Percentiles rank a stretch among this genome's conserved stretches.
phyloP scores from a whole-genome alignment of 1,284 basidiomycete genomes.

The Malassezia psittaci region DNA sequence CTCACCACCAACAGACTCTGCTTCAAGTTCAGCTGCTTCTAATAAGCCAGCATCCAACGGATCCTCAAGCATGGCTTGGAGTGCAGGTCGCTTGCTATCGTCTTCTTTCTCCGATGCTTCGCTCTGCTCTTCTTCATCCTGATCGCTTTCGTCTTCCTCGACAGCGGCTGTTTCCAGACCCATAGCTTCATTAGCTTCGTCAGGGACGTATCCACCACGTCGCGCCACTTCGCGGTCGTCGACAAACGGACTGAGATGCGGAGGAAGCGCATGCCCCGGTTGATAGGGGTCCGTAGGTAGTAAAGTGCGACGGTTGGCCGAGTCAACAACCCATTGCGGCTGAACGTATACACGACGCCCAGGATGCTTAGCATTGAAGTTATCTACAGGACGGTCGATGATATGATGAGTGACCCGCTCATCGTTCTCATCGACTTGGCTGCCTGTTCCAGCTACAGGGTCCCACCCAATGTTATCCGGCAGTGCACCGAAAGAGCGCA shows the following conservation, averaged over 20 bases:
- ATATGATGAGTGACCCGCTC: slow-evolving; percentile 84
- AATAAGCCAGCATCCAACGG: slow-evolving; percentile 59
- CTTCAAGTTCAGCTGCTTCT: slow-evolving; percentile 81
- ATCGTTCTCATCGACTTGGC: slow-evolving; percentile 59
- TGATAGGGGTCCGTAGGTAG: slow-evolving; percentile 75
- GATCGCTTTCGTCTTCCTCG: slow-evolving; percentile 43
- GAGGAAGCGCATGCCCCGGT: slow-evolving; percentile 78
- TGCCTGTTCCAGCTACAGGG: slow-evolving; percentile 68
- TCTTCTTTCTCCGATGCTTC: slow-evolving; percentile 43
- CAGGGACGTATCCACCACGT: slow-evolving; percentile 50
- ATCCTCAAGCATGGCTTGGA: slow-evolving; percentile 53
- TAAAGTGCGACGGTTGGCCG: slow-evolving; percentile 75
- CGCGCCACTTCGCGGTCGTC: slow-evolving; percentile 57
- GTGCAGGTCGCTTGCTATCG: slow-evolving; percentile 19
- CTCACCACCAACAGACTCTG: slow-evolving; percentile 77
- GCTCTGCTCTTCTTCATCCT: slow-evolving; percentile 24
- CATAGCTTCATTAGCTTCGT: slow-evolving; percentile 51
- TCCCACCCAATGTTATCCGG: slow-evolving; percentile 72
- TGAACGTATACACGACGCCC: slow-evolving; percentile 75
- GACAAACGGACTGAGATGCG: slow-evolving; percentile 91
- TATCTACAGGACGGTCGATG: slow-evolving; percentile 67
- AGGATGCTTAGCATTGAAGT: slow-evolving; percentile 27
- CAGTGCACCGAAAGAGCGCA: slow-evolving; percentile 69
- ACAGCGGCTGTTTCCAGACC: slow-evolving; percentile 53
- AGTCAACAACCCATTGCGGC: slow-evolving; percentile 97